Evolutionary conservation across 1,284 basidiomycete genomes (phyloP).

Genomic region (Ceratobasidium sp.): DNA sequence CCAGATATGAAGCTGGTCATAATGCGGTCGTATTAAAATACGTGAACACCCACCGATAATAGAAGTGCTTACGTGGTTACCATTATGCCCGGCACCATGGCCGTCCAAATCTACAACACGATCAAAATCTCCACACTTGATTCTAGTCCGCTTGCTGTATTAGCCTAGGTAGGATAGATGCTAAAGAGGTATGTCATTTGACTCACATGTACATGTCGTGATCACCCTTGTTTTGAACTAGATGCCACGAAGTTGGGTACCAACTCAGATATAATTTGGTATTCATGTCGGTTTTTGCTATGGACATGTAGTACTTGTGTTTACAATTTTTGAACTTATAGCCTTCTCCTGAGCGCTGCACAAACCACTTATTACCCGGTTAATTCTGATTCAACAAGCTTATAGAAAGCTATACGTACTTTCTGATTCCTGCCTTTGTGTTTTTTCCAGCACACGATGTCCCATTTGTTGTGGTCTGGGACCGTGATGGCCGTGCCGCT

Average conservation of each 20-base stretch:
- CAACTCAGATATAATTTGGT: background rate
- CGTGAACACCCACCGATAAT: background rate
- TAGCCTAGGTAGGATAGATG: background rate
- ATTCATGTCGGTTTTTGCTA: background rate
- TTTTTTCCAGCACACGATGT: background rate
- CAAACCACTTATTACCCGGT: background rate
- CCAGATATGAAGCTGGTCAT: background rate
- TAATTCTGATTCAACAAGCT: background rate
- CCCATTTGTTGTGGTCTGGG: background rate
- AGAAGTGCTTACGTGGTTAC: background rate
- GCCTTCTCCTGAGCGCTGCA: background rate
- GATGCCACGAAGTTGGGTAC: background rate
- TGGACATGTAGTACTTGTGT: background rate
- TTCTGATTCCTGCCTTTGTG: conserved; percentile 3
- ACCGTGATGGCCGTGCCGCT: background rate
- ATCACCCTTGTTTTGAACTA: background rate
- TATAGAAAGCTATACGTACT: background rate
- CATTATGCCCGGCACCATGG: background rate
- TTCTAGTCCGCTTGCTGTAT: background rate
- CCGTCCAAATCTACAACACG: conserved; percentile 9
- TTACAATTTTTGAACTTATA: conserved; percentile 1
- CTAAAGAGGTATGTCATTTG: background rate
- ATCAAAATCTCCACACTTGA: background rate
- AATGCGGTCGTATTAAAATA: background rate
- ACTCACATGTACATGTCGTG: conserved; percentile 16